Evolutionary conservation across 106 monocot genomes (phyloP), one percentile per base, ranked within the genome.

Genomic region (Narthecium ossifragum): DNA sequence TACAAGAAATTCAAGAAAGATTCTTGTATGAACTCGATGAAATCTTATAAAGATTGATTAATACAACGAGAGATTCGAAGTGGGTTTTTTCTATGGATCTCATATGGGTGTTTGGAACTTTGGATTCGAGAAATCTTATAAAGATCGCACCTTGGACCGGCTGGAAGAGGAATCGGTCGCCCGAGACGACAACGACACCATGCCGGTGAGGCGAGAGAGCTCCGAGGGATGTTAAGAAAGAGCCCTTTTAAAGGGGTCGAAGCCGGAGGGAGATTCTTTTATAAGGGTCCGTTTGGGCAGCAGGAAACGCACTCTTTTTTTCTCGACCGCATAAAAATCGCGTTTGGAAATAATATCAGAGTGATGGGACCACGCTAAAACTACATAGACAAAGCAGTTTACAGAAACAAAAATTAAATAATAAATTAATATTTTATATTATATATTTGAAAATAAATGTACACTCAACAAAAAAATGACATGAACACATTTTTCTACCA

Each of bases 61-160:
- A 43, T 17, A 43, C 6, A 43, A 3, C 39, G 55, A 28, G 41
- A 53, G 10, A 29, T 47, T 31, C 21, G 25, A 41, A 43, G 25
- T 40, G 54, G 34, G 47, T n/a, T 18, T 27, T 52, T 26, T 3
- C 2, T 13, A 33, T 26, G 11, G 31, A 53, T 21, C 24, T 22
- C 45, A 1, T 24, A 45, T 9, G 8, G 8, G 43, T 17, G 12
- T 13, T 32, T 13, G 20, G 26, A 43, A 43, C 4, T 13, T 32
- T 13, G 20, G 26, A 43, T 69, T 51, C 18, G 22, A 55, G 26
- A 38, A 54, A 25, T 25, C 18, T n/a, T 25, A 11, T 10, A 50
- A 39, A 45, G 31, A 36, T 52, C 59, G 25, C 41, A 84, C 84
- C 75, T 79, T 79, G 3, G 75, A 69, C 64, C 75, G 75, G 20